A percentile compares a stretch with the other conserved stretches of the same genome.
Evolutionary conservation across 495 filamentous ascomycete species (phyloP).

Genomic region (Aspergillus sclerotioniger): DNA sequence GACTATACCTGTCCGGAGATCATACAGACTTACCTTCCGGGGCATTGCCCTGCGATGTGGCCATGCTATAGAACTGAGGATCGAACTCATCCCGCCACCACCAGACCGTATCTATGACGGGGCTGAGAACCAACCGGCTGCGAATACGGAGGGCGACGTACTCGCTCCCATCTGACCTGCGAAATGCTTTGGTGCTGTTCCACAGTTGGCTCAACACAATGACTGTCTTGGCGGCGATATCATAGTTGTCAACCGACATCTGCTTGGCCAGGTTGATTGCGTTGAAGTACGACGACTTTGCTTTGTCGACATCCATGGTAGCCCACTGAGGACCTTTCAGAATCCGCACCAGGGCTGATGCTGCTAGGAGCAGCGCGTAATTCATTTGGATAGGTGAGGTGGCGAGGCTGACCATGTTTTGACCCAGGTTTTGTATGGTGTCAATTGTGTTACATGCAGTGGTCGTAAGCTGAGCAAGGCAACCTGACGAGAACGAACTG

Average conservation of each 20-base stretch:
- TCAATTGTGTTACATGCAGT: constrained; percentile 40
- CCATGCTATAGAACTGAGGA: constrained; percentile 22
- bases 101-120: constrained; percentile 47
- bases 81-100: constrained; percentile 52
- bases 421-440: constrained; percentile 23
- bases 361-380: constrained; percentile 35
- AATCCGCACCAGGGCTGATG: constrained; percentile 37
- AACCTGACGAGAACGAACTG: constrained; percentile 27
- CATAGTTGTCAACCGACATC: constrained; percentile 38
- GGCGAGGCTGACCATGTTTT: constrained; percentile 21
- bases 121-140: constrained; percentile 40
- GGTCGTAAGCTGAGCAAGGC: constrained; percentile 31
- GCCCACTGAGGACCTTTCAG: constrained; percentile 33
- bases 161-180: constrained; percentile 38
- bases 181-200: constrained; percentile 48
- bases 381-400: constrained; percentile 32
- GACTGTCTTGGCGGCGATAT: constrained; percentile 34
- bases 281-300: constrained; percentile 31
- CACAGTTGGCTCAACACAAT: constrained; percentile 39
- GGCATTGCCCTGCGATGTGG: constrained; percentile 14
- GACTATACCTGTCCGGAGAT: constrained; percentile 3
- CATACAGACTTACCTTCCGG: constrained; percentile 16
- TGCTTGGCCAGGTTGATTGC: constrained; percentile 40
- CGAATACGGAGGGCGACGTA: constrained; percentile 41
- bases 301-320: constrained; percentile 33